These are phyloP conservation scores for Gastrolobium bilobum DNA, from an alignment of 306 rosid species.

Conservation along the genomic window DNA sequence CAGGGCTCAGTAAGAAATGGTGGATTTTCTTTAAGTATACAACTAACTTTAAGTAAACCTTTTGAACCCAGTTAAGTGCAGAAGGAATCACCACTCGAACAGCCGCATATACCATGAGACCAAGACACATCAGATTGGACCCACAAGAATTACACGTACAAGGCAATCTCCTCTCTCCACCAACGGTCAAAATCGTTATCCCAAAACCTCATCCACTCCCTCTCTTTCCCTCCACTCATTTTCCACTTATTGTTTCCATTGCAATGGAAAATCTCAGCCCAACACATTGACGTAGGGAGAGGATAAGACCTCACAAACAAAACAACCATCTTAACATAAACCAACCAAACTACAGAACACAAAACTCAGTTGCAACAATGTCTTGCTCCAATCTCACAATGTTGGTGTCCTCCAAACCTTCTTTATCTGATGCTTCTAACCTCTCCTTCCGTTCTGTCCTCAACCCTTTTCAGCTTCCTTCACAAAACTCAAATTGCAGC, in stretches of 20 bases:
- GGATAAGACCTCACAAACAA: constrained; percentile 47
- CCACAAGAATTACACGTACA: constrained; percentile 18
- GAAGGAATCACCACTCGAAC: constrained; percentile 28
- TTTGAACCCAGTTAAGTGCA: background rate
- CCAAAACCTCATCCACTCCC: constrained; percentile 57
- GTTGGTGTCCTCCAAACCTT: constrained; percentile 65
- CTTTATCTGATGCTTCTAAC: constrained; percentile 70
- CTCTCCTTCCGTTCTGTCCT: constrained; percentile 71
- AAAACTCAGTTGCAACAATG: constrained; percentile 39
- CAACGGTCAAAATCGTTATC: constrained; percentile 56
- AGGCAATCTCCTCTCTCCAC: constrained; percentile 37
- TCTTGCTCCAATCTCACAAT: constrained; percentile 65
- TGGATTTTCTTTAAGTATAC: no score
- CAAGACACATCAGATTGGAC: constrained; percentile 46
- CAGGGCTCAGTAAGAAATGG: no score
- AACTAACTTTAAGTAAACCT: no score
- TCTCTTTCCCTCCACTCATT: constrained; percentile 58
- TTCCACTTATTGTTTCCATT: constrained; percentile 38
- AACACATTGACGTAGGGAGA: constrained; percentile 26
- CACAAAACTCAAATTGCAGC: constrained; percentile 55
- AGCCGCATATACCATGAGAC: constrained; percentile 47
- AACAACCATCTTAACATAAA: constrained; percentile 21
- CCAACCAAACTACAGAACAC: constrained; percentile 25
- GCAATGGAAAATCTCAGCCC: constrained; percentile 40
- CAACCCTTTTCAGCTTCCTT: constrained; percentile 75